These are phyloP conservation scores for Globisporangium nagaii DNA, from an alignment of 352 stramenopile species.

Conservation along the genomic window DNA sequence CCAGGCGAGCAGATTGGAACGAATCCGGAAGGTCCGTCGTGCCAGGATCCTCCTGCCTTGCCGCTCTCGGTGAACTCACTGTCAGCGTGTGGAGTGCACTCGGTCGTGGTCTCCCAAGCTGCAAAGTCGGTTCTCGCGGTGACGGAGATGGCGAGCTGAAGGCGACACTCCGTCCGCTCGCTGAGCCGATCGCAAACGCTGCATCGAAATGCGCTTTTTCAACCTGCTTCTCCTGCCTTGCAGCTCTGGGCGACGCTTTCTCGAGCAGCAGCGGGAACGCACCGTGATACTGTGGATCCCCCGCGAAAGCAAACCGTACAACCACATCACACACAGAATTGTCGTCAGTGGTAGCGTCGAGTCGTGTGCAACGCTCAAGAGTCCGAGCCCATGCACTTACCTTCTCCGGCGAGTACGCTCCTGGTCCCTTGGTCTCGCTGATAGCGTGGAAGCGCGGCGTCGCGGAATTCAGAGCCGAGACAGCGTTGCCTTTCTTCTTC, in stretches of 20 bases:
- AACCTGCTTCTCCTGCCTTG: slow-evolving; percentile 16
- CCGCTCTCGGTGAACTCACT: neutral
- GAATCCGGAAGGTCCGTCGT: slow-evolving; percentile 4
- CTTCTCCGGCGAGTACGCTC: slow-evolving; percentile 37
- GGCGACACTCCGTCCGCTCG: neutral
- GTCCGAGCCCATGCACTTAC: slow-evolving; percentile 27
- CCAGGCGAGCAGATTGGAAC: slow-evolving; percentile 23
- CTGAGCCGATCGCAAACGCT: slow-evolving; percentile 23
- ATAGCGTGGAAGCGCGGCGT: slow-evolving; percentile 31
- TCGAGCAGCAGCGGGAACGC: slow-evolving; percentile 42
- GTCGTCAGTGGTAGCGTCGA: too few relatives aligned
- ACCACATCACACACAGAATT: neutral
- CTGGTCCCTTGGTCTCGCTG: slow-evolving; percentile 19
- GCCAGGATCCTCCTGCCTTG: neutral
- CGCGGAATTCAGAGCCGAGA: slow-evolving; percentile 33
- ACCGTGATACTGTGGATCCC: slow-evolving; percentile 43
- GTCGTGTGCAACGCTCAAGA: neutral
- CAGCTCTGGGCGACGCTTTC: slow-evolving; percentile 22
- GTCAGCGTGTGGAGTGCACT: neutral
- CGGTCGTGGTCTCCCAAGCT: neutral
- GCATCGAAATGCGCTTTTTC: slow-evolving; percentile 19
- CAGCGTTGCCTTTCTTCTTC: slow-evolving; percentile 30
- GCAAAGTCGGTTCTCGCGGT: neutral
- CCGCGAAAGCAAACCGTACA: too few relatives aligned
- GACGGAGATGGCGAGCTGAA: neutral